Base-by-base conservation (phyloP, 2,329 filamentous ascomycete species). In the Cordyceps fumosorosea region DNA sequence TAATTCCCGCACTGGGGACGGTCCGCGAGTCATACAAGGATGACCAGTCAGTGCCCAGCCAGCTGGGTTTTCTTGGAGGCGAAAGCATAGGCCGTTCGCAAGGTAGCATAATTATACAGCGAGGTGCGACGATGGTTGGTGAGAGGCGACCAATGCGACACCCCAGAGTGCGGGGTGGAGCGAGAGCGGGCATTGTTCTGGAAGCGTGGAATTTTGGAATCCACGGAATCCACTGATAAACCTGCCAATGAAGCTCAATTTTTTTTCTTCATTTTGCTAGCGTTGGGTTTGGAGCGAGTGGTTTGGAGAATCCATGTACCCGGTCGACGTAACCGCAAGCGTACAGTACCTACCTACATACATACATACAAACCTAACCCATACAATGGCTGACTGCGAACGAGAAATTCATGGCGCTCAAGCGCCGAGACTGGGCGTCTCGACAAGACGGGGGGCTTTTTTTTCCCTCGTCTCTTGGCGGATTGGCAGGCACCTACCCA, bases 221-320 rank as follows among this genome's bases (percentile, higher is more conserved):
- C 10, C 10, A 32, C n/a, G 5, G 20, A 34, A 48, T 48, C 55
- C 55, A 57, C 55, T 57, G 55, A 57, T 57, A 57, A 48, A 22
- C 55, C n/a, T 57, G 6, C 14, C n/a, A 37, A 57, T n/a, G n/a
- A 57, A 40, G 55, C 44, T 57, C 48, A 57, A 57, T 42, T 26
- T 47, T 51, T 51, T 51, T 26, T 51, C 22, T n/a, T 56, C n/a
- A 20, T 14, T 45, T 45, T 26, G 44, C 29, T 56, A 48, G 55
- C 42, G 55, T 48, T 18, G n/a, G 6, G 8, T 5, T 29, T 29
- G 20, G 18, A 7, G 12, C 11, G 34, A 37, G 12, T 37, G 12
- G 34, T 37, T 48, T 48, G 55, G 55, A 57, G 55, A 57, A 57
- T 29, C 55, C 55, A 34, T 34, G 26, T 22, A 26, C 22, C 47